A percentile compares a stretch with the other conserved stretches of the same genome.
These are phyloP conservation scores for Trichoderma arundinaceum DNA, from an alignment of 2,329 filamentous ascomycete species.

Conservation along the genomic window DNA sequence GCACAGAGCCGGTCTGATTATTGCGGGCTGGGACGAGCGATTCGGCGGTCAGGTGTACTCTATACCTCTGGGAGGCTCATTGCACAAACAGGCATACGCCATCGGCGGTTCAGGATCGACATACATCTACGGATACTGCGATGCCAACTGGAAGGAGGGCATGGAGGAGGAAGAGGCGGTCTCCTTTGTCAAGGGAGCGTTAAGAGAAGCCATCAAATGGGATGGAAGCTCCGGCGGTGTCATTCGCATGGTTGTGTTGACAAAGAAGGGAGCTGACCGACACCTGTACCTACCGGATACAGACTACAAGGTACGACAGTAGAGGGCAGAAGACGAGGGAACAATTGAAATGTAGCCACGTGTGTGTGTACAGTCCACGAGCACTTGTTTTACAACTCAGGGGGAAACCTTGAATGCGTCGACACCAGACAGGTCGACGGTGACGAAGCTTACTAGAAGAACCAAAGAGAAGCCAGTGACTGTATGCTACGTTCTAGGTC, in stretches of 20 bases:
- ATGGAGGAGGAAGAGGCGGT: slow-evolving; percentile 95
- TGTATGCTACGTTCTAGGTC: not conserved
- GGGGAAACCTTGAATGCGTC: not conserved
- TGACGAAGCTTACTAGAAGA: not conserved
- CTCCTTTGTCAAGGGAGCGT: slow-evolving; percentile 86
- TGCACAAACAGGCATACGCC: slow-evolving; percentile 95
- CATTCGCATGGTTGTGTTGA: slow-evolving; percentile 96
- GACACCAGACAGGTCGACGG: not conserved
- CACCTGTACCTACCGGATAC: slow-evolving; percentile 96
- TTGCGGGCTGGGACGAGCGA: slow-evolving; percentile 95
- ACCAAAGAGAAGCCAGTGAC: not conserved
- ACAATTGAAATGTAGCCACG: too few relatives aligned
- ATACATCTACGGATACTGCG: slow-evolving; percentile 99
- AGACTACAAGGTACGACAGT: slow-evolving; percentile 76
- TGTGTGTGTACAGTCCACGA: not conserved
- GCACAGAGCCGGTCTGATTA: slow-evolving; percentile 88
- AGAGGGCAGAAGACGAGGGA: slow-evolving; percentile 40
- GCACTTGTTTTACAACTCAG: not conserved
- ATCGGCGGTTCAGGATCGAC: slow-evolving; percentile 97
- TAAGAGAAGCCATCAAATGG: slow-evolving; percentile 98
- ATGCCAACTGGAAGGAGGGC: slow-evolving; percentile 91
- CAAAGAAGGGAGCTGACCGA: slow-evolving; percentile 83
- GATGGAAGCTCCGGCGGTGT: slow-evolving; percentile 98
- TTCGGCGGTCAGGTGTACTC: slow-evolving; percentile 98
- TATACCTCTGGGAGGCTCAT: slow-evolving; percentile 92